Evolutionary conservation across 2,329 filamentous ascomycete genomes (phyloP), one percentile per base, ranked within the genome.

Genomic region (Sporothrix mexicana): DNA sequence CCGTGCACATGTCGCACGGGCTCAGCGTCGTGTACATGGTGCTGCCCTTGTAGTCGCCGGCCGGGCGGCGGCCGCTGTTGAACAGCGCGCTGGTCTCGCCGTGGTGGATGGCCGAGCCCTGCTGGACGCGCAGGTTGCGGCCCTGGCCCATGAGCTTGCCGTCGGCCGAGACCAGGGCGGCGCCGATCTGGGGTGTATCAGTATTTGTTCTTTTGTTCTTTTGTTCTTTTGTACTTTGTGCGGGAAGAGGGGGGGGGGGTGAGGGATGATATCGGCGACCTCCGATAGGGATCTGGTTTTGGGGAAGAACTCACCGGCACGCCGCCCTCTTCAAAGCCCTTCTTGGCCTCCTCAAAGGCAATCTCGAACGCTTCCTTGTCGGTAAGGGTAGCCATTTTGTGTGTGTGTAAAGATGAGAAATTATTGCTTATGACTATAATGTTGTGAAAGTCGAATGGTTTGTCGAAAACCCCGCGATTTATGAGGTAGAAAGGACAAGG

Each of bases 11-110:
- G 78, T 93, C 91, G 80, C 92, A 95, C 0, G 92, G 92, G 2
- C 91, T 93, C 7, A 95, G 84, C 0, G 92, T 94, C 2, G 92
- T 95, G 82, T 93, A 95, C 91, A 95, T 94, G n/a, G 92, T 94
- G 49, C 90, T 88, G 43, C 90, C 76, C 59, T 86, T 86, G 80
- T 94, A 94, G 6, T 87, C 86, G 1, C 87, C 88, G 17, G 91
- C 91, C 45, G 91, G 89, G 25, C 93, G 86, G 53, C 92, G 88
- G 62, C 92, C 92, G 0, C 91, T 91, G 80, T 92, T 90, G 79
- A 92, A 90, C 53, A 95, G 85, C n/a, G 91, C 89, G 20, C 91
- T 90, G 23, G 92, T 94, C 80, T 95, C 92, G 75, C 89, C 76
- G 82, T 94, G 92, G 76, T 94, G 85, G 51, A 91, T 92, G 3